Evolutionary conservation across 2,329 filamentous ascomycete genomes (phyloP), one percentile per base, ranked within the genome.

Genomic region (Aspergillus terreus): DNA sequence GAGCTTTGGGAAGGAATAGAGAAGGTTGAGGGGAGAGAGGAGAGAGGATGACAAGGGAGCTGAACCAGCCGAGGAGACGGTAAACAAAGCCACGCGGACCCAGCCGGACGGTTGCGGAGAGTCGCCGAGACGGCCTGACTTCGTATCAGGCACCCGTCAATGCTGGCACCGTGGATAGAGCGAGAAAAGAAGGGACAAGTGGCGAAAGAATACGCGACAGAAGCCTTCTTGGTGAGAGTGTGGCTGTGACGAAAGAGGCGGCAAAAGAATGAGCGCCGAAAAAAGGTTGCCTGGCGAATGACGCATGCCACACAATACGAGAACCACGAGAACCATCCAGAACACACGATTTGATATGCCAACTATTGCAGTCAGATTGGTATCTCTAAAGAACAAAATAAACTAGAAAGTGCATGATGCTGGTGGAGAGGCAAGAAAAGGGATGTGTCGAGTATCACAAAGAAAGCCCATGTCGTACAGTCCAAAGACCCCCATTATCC

Each of bases 221-320:
- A 30, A 30, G 7, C 27, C 27, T 30, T 30, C 27, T 30, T 10
- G 3, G 27, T 9, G 27, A 30, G 35, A 38, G 14, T 12, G 19
- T n/a, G 12, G 40, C 40, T 42, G 40, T 35, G 23, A 7, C 17
- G 19, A 30, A 32, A 6, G 10, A 19, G n/a, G 40, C 14, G 17
- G 14, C 41, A 48, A 42, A 32, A 42, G 32, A 33, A 55, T 46
- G 30, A 50, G 54, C 30, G 44, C 51, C 51, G 44, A 43, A 57
- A 59, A 47, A 54, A 44, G 45, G 57, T 27, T 58, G 56, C 58
- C 55, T 57, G 51, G 41, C 35, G 47, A 57, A 57, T 47, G 55
- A 48, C 40, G 45, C 42, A 38, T 44, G 48, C 40, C 25, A 23
- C 25, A 23, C 30, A 47, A 46, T 42, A 44, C 44, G 38, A 44